Conservation (phyloP, 345 rosid species). For the Noccaea caerulescens region DNA sequence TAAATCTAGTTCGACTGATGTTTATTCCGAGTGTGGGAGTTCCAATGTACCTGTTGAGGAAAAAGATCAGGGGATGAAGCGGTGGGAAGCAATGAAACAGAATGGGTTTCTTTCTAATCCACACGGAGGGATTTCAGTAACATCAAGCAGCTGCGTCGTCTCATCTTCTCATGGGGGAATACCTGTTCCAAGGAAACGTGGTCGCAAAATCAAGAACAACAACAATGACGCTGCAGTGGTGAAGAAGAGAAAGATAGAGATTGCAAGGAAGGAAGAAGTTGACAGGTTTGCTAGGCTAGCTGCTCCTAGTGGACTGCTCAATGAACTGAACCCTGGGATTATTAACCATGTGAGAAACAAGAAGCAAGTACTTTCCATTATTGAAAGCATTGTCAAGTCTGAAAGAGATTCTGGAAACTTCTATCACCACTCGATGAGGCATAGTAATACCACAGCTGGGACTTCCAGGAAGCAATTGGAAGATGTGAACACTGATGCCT, state of each 20-base stretch:
- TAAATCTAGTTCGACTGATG: conserved; percentile 44
- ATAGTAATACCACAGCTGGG: conserved; percentile 12
- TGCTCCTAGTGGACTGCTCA: conserved; percentile 90
- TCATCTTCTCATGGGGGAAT: conserved; percentile 67
- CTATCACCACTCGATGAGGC: conserved; percentile 8
- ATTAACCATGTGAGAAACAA: conserved; percentile 92
- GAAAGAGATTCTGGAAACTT: conserved; percentile 42
- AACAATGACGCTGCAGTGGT: conserved; percentile 29
- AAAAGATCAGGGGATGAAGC: conserved; percentile 60
- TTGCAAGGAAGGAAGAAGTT: conserved; percentile 77
- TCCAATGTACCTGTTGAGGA: conserved; percentile 53
- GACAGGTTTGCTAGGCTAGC: conserved; percentile 79
- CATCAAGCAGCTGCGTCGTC: conserved; percentile 34
- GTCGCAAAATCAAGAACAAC: conserved; percentile 57
- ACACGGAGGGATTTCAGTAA: conserved; percentile 26
- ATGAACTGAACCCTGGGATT: conserved; percentile 88
- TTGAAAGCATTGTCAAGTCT: conserved; percentile 74
- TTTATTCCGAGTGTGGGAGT: conserved; percentile 76
- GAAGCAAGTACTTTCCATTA: conserved; percentile 93
- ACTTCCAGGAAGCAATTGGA: conserved; percentile 32
- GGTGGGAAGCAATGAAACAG: conserved; percentile 90
- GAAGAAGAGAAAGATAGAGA: conserved; percentile 71
- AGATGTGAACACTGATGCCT: conserved; percentile 21
- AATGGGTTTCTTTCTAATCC: conserved; percentile 80
- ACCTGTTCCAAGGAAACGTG: conserved; percentile 75